Evolutionary conservation across 306 rosid species (phyloP).

Genomic region (Glycine latifolia): DNA sequence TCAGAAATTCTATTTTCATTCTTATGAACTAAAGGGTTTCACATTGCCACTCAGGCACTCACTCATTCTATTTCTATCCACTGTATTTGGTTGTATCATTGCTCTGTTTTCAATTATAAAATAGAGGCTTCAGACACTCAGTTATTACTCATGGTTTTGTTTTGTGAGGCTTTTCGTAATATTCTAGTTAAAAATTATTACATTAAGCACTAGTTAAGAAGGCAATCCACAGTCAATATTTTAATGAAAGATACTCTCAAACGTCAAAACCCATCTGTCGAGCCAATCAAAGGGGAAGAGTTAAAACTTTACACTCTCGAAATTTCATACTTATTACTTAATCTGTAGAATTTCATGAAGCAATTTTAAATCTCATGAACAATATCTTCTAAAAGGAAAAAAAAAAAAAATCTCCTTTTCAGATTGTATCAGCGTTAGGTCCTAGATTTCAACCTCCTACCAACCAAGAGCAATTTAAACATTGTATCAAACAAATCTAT

Average conservation of each 20-base stretch:
- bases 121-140: no score
- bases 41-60: neutral
- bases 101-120: no score
- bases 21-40: neutral
- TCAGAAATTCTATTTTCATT: neutral
- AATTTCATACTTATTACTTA: neutral
- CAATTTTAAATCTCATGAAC: constrained; percentile 4
- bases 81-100: no score
- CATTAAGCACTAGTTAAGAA: neutral
- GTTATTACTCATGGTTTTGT: neutral
- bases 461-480: constrained; percentile 13
- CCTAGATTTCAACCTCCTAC: constrained; percentile 17
- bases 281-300: neutral
- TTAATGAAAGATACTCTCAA: neutral
- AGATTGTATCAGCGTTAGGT: constrained; percentile 12
- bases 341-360: constrained; percentile 5
- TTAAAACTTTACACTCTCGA: neutral
- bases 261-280: neutral
- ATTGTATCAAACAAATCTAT: constrained; percentile 28
- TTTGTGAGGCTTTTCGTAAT: neutral
- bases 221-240: constrained; percentile 11
- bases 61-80: no score
- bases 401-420: constrained; percentile 10
- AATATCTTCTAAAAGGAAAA: constrained; percentile 22
- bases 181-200: neutral